Base-by-base conservation (phyloP, 805 yeast species). In the Lachancea sp. region DNA sequence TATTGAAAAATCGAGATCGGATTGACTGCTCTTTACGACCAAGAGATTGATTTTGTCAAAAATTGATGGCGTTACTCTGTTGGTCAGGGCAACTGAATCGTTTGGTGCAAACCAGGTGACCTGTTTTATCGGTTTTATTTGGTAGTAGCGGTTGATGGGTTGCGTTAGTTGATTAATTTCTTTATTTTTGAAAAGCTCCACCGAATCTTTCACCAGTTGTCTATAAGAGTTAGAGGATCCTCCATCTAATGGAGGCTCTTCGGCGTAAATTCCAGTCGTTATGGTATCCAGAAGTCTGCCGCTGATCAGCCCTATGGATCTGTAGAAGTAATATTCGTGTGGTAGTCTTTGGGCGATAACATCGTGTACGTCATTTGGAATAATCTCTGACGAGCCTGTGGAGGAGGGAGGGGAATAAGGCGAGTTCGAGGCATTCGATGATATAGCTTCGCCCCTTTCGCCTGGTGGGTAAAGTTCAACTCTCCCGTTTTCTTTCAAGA, bases 321-420 rank as follows among this genome's bases (percentile, higher is more conserved):
- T 77, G 60, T 87, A 92, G 57, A 81, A 88, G 54, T 77, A 81
- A 30, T 83, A 70, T 62, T 89, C 97, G 40, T 86, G 83, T 2
- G 97, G 94, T 38, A 92, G 68, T 55, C 89, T 75, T 59, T 83
- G 86, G 8, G 94, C 87, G 36, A 92, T 71, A 34, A 88, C 74
- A 34, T 80, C 88, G 57, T 85, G 92, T 9, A 85, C 67, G 59
- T 88, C 95, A 45, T 77, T 75, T 3, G 97, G 97, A 34, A 82
- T 46, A 8, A 31, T 20, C 4, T 34, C 49, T 12, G 34, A 42
- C 2, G 49, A 30, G 20, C 37, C 35, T 16, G 45, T 20, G 8
- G 50, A 36, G 5, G 51, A 32, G 11, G 46, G 23, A 16, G 47
- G 30, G 4, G 41, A 32, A 11, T 25, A 17, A 12, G 35, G 21